phyloP scores from a whole-genome alignment of 2,329 filamentous ascomycete species.

The Raffaelea albimanens region DNA sequence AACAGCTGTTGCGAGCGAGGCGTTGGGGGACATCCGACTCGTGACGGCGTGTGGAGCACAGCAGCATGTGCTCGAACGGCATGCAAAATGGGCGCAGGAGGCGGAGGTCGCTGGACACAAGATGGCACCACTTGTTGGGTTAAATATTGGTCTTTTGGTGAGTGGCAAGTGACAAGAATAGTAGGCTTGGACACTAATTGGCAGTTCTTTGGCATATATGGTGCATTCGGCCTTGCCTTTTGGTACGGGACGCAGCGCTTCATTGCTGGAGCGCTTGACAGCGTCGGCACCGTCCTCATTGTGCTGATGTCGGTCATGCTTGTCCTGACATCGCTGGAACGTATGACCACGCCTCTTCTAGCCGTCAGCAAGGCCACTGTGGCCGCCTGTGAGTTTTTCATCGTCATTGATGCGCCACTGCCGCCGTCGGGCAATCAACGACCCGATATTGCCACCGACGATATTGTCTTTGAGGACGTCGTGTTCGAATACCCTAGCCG shows the following conservation, averaged over 20 bases:
- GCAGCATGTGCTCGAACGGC: conserved; percentile 39
- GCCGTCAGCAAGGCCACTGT: conserved; percentile 44
- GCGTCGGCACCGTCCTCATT: conserved; percentile 41
- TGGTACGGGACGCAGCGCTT: conserved; percentile 50
- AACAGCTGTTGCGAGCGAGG: conserved; percentile 48
- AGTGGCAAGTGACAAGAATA: not conserved
- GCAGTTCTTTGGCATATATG: conserved; percentile 9
- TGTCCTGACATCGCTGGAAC: conserved; percentile 43
- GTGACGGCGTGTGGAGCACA: conserved; percentile 54
- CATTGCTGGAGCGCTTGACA: conserved; percentile 33
- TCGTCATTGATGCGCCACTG: conserved; percentile 34
- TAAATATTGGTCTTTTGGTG: conserved; percentile 8
- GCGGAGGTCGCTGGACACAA: conserved; percentile 25
- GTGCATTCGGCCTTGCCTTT: conserved; percentile 46
- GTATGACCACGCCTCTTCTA: conserved; percentile 45
- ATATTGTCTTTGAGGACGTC: conserved; percentile 52
- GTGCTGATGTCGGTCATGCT: conserved; percentile 50
- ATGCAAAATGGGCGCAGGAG: conserved; percentile 41
- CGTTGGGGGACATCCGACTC: conserved; percentile 48
- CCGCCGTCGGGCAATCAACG: conserved; percentile 27
- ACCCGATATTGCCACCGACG: conserved; percentile 33
- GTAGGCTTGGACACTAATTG: not conserved
- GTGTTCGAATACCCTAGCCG: conserved; percentile 55
- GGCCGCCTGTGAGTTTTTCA: conserved; percentile 46
- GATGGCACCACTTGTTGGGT: conserved; percentile 17